Conservation (phyloP, 2,329 filamentous ascomycete genomes). For the Fusarium hainanense region DNA sequence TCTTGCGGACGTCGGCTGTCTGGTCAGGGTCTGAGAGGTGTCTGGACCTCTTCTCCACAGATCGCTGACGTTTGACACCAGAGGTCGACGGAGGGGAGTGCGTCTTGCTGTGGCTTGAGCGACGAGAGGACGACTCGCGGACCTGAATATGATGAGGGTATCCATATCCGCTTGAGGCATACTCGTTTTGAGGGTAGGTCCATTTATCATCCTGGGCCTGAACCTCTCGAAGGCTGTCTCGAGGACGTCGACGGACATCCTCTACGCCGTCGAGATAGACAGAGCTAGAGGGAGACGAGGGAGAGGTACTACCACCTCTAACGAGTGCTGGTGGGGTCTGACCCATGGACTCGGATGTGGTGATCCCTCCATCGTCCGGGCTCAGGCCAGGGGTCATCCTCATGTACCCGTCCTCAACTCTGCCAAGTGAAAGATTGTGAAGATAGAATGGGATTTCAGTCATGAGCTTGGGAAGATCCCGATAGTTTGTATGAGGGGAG, state of each 20-base stretch:
- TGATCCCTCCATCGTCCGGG: slow-evolving; percentile 49
- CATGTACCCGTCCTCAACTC: slow-evolving; percentile 47
- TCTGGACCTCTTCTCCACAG: slow-evolving; percentile 52
- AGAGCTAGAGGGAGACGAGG: slow-evolving; percentile 55
- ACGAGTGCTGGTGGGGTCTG: slow-evolving; percentile 54
- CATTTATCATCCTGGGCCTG: slow-evolving; percentile 55
- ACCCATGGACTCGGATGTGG: slow-evolving; percentile 52
- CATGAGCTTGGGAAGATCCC: slow-evolving; percentile 51
- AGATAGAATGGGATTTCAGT: slow-evolving; percentile 51
- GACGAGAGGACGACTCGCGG: slow-evolving; percentile 44
- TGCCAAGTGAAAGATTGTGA: slow-evolving; percentile 50
- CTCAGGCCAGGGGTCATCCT: slow-evolving; percentile 51
- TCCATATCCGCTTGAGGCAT: slow-evolving; percentile 46
- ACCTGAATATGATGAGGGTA: slow-evolving; percentile 51
- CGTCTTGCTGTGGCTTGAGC: slow-evolving; percentile 35
- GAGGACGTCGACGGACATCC: slow-evolving; percentile 46
- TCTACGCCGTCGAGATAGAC: slow-evolving; percentile 48
- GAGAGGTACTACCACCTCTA: slow-evolving; percentile 53
- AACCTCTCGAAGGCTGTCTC: slow-evolving; percentile 50
- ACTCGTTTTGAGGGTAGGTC: slow-evolving; percentile 55
- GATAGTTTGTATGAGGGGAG: slow-evolving; percentile 46
- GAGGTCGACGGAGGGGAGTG: slow-evolving; percentile 32
- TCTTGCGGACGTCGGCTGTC: slow-evolving; percentile 62
- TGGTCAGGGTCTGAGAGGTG: slow-evolving; percentile 56
- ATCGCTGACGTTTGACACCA: slow-evolving; percentile 53